Evolutionary conservation across 495 filamentous ascomycete genomes (phyloP).

Genomic region (Lasiosphaeria miniovina): DNA sequence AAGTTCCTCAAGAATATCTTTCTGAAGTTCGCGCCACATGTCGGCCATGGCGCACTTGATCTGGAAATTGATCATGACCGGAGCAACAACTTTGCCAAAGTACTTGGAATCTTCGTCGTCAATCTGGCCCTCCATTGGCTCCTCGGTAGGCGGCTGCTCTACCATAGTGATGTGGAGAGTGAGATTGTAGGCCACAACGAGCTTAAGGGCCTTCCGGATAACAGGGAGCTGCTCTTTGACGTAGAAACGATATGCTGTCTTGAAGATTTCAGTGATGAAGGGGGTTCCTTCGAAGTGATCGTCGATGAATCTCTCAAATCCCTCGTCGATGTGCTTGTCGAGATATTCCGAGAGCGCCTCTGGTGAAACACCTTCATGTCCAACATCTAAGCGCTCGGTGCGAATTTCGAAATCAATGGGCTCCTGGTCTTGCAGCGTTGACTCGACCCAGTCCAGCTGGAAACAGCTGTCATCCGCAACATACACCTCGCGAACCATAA

Average conservation of each 20-base stretch:
- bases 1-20: slow-evolving; percentile 89
- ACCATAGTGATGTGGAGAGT: slow-evolving; percentile 90
- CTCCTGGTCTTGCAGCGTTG: slow-evolving; percentile 58
- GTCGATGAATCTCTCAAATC: slow-evolving; percentile 88
- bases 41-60: slow-evolving; percentile 91
- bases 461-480: slow-evolving; percentile 91
- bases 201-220: slow-evolving; percentile 85
- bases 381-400: slow-evolving; percentile 81
- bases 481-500: slow-evolving; percentile 85
- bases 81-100: slow-evolving; percentile 81
- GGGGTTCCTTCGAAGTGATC: slow-evolving; percentile 91
- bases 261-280: slow-evolving; percentile 89
- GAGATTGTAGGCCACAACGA: slow-evolving; percentile 88
- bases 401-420: slow-evolving; percentile 77
- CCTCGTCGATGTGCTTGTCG: slow-evolving; percentile 83
- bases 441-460: slow-evolving; percentile 85
- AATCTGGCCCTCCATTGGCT: slow-evolving; percentile 73
- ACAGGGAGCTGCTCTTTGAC: slow-evolving; percentile 76
- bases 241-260: slow-evolving; percentile 89
- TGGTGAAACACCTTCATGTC: slow-evolving; percentile 75
- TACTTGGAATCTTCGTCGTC: slow-evolving; percentile 73
- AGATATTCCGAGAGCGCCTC: slow-evolving; percentile 80
- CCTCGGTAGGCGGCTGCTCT: slow-evolving; percentile 79
- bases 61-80: slow-evolving; percentile 98
- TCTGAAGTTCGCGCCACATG: slow-evolving; percentile 94